phyloP scores from a whole-genome alignment of 176 grass and related monocot genomes.

The Chloris gayana region DNA sequence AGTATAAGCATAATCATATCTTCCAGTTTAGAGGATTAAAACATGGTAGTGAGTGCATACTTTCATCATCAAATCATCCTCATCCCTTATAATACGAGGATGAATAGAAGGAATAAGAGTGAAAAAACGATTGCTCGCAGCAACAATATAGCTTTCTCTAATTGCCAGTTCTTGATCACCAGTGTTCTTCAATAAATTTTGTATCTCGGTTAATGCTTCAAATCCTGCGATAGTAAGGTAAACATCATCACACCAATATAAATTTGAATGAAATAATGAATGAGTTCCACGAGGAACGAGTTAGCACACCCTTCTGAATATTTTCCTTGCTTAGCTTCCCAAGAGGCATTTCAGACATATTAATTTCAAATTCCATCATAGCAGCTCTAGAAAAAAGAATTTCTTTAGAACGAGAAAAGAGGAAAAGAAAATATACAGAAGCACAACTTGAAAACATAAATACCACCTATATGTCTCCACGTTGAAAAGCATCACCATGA shows the following conservation, averaged over 20 bases:
- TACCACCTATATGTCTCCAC: conserved; percentile 84
- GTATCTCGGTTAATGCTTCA: conserved; percentile 94
- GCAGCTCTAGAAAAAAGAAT: conserved; percentile 55
- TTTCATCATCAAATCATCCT: conserved; percentile 80
- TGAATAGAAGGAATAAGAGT: conserved; percentile 96
- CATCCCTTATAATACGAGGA: conserved; percentile 78
- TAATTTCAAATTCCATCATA: conserved; percentile 98
- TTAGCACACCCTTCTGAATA: conserved; percentile 78
- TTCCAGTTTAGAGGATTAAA: conserved; percentile 8
- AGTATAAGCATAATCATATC: not conserved
- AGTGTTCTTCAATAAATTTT: conserved; percentile 72
- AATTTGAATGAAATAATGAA: conserved; percentile 16
- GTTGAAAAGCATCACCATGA: conserved; percentile 96
- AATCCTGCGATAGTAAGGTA: conserved; percentile 59
- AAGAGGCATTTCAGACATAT: conserved; percentile 98
- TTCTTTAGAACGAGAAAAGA: not conserved
- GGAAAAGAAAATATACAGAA: not conserved
- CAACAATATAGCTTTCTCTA: conserved; percentile 89
- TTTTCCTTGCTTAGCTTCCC: conserved; percentile 96
- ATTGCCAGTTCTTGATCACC: conserved; percentile 54
- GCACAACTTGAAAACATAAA: conserved; percentile 6
- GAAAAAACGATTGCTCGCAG: conserved; percentile 90
- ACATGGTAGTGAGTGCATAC: conserved; percentile 48
- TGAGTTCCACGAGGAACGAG: conserved; percentile 10
- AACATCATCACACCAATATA: conserved; percentile 35